A percentile compares a stretch with the other conserved stretches of the same genome.
Conservation (phyloP, 1,284 basidiomycete genomes). For the Tylopilus orsonianus region DNA sequence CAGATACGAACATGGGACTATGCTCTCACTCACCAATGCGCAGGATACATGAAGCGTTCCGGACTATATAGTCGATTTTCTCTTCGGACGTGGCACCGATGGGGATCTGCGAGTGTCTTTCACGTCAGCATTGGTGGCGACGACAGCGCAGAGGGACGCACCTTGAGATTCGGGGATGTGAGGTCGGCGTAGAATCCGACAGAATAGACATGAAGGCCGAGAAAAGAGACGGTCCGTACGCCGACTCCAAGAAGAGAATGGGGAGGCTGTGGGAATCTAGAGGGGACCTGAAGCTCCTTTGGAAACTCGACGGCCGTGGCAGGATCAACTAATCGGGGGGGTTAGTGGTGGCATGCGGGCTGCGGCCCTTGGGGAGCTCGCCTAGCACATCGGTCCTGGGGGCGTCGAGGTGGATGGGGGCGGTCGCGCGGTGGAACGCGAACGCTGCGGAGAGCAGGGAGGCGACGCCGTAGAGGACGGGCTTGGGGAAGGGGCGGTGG, state of each 20-base stretch:
- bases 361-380: conserved; percentile 4
- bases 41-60: conserved; percentile 69
- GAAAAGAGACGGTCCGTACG: conserved; percentile 82
- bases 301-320: conserved; percentile 75
- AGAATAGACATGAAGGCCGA: conserved; percentile 82
- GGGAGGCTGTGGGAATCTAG: conserved; percentile 56
- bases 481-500: conserved; percentile 18
- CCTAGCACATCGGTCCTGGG: conserved; percentile 28
- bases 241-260: conserved; percentile 78
- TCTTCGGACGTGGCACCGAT: conserved; percentile 57
- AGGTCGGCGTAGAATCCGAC: conserved; percentile 85
- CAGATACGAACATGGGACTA: background rate
- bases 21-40: conserved; percentile 55
- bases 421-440: conserved; percentile 23
- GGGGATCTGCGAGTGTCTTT: conserved; percentile 39
- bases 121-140: background rate
- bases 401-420: conserved; percentile 41
- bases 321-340: conserved; percentile 49
- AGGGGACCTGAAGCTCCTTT: conserved; percentile 56
- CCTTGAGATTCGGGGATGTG: conserved; percentile 57
- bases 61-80: conserved; percentile 66
- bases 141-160: conserved; percentile 27
- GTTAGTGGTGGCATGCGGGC: background rate
- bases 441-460: conserved; percentile 37
- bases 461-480: conserved; percentile 35